Percentiles rank a stretch among this genome's conserved stretches.
Conservation (phyloP, 2,329 filamentous ascomycete genomes). For the Epicoccum nigrum region DNA sequence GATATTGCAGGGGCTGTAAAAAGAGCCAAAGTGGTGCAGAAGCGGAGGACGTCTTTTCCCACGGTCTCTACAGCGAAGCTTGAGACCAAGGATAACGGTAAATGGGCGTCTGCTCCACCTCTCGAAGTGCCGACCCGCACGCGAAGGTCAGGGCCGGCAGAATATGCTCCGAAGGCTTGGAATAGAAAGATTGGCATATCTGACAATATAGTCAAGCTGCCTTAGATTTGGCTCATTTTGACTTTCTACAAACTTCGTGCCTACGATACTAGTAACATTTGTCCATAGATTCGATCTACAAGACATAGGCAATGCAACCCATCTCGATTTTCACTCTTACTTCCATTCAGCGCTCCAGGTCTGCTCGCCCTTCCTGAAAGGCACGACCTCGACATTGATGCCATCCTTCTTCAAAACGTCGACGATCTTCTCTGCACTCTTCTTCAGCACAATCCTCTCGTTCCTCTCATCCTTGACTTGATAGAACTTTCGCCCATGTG, state of each 20-base stretch:
- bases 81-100: neutral
- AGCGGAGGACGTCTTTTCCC: neutral
- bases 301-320: too few relatives aligned
- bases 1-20: neutral
- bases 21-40: neutral
- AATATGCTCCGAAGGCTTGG: neutral
- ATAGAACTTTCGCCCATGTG: conserved; percentile 65
- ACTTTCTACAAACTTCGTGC: too few relatives aligned
- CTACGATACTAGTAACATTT: too few relatives aligned
- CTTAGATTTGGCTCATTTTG: neutral
- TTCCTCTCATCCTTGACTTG: conserved; percentile 52
- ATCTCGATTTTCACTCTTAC: conserved; percentile 7
- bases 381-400: conserved; percentile 64
- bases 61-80: neutral
- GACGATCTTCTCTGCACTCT: conserved; percentile 60
- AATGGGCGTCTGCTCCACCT: neutral
- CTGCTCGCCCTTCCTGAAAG: conserved; percentile 67
- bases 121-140: neutral
- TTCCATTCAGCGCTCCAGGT: conserved; percentile 60
- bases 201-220: neutral
- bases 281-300: too few relatives aligned
- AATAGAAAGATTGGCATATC: neutral
- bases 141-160: neutral
- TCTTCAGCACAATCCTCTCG: conserved; percentile 63
- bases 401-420: conserved; percentile 61